Conservation (phyloP, 352 stramenopile species). For the Pythium utonaiense region DNA sequence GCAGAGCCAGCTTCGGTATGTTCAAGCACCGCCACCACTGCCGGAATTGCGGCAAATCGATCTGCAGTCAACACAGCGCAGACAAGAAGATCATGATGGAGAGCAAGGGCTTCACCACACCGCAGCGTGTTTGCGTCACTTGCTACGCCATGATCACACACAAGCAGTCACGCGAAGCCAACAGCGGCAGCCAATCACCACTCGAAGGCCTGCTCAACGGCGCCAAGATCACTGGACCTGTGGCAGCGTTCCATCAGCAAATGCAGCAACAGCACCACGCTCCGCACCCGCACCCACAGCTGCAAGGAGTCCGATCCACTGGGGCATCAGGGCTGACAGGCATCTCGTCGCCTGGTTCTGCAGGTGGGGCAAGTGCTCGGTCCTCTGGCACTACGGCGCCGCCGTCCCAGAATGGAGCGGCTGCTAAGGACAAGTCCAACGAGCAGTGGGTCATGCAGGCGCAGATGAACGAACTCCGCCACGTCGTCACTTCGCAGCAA, state of each 20-base stretch:
- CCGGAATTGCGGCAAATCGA: conserved; percentile 79
- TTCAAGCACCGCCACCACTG: conserved; percentile 87
- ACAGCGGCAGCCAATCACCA: conserved; percentile 33
- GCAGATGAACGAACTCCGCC: conserved; percentile 51
- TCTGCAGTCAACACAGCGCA: conserved; percentile 78
- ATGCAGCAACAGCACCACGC: conserved; percentile 28
- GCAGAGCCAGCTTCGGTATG: conserved; percentile 69
- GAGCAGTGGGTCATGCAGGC: conserved; percentile 29
- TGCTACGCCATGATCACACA: conserved; percentile 72
- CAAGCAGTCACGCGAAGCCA: conserved; percentile 25
- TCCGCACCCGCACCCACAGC: conserved; percentile 20
- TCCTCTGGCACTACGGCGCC: conserved; percentile 5
- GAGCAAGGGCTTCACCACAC: conserved; percentile 67
- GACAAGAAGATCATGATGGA: conserved; percentile 77
- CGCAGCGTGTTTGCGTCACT: conserved; percentile 74
- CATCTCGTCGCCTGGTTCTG: conserved; percentile 13
- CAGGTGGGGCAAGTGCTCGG: not conserved
- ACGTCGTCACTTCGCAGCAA: conserved; percentile 50
- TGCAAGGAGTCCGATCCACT: conserved; percentile 4
- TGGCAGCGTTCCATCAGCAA: conserved; percentile 30
- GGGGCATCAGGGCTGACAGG: not conserved
- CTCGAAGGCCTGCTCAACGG: conserved; percentile 14
- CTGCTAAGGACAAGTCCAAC: conserved; percentile 8
- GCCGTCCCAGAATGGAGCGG: not conserved
- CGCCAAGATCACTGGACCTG: conserved; percentile 25